Conservation (phyloP, 2,329 filamentous ascomycete genomes). For the Monosporascus sp. region DNA sequence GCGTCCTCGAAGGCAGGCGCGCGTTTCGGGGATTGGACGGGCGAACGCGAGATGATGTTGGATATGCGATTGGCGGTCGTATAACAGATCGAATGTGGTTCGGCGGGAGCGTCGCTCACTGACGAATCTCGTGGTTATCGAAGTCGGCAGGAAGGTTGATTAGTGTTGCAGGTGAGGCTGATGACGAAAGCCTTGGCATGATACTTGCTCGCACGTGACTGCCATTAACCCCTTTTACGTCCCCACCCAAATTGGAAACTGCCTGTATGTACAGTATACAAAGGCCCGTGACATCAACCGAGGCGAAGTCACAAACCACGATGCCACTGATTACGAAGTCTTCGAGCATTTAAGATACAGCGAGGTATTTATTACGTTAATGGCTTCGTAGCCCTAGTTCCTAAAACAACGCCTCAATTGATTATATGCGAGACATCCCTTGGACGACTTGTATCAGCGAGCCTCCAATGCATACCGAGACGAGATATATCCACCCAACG, state of each 20-base stretch:
- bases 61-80: no score
- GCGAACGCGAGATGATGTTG: no score
- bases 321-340: no score
- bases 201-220: background rate
- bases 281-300: no score
- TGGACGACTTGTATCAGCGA: background rate
- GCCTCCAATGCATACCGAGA: background rate
- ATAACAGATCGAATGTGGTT: no score
- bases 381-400: background rate
- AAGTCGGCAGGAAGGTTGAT: background rate
- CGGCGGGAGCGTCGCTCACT: no score
- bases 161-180: background rate
- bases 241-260: no score
- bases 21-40: no score
- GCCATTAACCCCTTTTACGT: no score
- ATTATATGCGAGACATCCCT: background rate
- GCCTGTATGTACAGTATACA: no score
- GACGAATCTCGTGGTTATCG: background rate
- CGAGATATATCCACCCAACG: background rate
- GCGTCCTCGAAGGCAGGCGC: no score
- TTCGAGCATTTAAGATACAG: background rate
- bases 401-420: background rate
- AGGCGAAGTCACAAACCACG: no score
- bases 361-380: background rate
- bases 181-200: background rate